These are phyloP conservation scores for Omphalotus olearius DNA, from an alignment of 1,284 basidiomycete species.

Conservation along the genomic window DNA sequence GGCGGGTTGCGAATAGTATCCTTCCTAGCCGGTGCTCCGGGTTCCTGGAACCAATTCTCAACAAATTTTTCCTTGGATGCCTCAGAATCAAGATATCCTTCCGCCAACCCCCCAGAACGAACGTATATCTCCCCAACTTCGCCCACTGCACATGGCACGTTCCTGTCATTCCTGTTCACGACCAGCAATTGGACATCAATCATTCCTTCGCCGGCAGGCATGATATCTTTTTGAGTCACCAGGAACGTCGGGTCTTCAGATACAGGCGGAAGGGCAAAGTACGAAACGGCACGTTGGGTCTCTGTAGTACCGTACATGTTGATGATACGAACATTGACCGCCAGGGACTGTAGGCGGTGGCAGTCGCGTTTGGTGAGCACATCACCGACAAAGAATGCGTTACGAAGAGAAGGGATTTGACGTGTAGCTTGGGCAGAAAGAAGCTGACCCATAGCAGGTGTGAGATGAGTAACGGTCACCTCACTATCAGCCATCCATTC, in stretches of 20 bases:
- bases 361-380: slow-evolving; percentile 99
- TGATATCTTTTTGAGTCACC: slow-evolving; percentile 94
- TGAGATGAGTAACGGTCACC: slow-evolving; percentile 94
- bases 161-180: slow-evolving; percentile 85
- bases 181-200: slow-evolving; percentile 96
- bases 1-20: slow-evolving; percentile 72
- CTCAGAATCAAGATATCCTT: slow-evolving; percentile 88
- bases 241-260: slow-evolving; percentile 87
- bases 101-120: slow-evolving; percentile 91
- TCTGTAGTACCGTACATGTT: slow-evolving; percentile 99
- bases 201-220: slow-evolving; percentile 98
- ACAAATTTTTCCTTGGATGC: slow-evolving; percentile 92
- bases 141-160: slow-evolving; percentile 88
- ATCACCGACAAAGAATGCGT: slow-evolving; percentile 99
- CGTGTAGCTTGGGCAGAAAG: slow-evolving; percentile 80
- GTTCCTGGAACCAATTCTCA: slow-evolving; percentile 81
- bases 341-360: slow-evolving; percentile 90
- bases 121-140: slow-evolving; percentile 99
- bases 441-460: slow-evolving; percentile 98
- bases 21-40: slow-evolving; percentile 42
- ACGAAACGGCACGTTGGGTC: slow-evolving; percentile 97
- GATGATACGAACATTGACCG: slow-evolving; percentile 90
- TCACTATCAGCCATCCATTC: slow-evolving; percentile 97
- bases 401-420: slow-evolving; percentile 82
- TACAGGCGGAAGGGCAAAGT: slow-evolving; percentile 91